These are phyloP conservation scores for Globisporangium radiosum DNA, from an alignment of 352 stramenopile species.

Conservation along the genomic window DNA sequence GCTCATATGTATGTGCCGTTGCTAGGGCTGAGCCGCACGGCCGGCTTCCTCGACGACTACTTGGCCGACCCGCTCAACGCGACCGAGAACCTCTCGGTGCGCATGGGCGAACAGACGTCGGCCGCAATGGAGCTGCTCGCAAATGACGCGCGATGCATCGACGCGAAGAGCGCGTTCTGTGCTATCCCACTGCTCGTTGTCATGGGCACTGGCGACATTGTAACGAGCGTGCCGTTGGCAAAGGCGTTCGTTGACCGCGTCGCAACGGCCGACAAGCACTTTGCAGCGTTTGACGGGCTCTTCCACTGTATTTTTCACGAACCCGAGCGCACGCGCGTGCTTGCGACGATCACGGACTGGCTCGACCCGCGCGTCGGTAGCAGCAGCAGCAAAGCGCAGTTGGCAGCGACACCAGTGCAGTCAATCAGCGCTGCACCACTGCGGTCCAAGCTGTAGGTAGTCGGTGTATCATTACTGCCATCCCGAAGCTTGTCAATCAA, in stretches of 20 bases:
- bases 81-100: constrained; percentile 32
- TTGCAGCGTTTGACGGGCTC: constrained; percentile 23
- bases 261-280: constrained; percentile 23
- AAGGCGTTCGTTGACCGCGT: constrained; percentile 20
- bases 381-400: not conserved
- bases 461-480: too few relatives aligned
- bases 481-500: too few relatives aligned
- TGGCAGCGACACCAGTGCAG: not conserved
- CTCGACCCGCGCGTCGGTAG: not conserved
- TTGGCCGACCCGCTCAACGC: constrained; percentile 46
- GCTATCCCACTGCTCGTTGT: constrained; percentile 23
- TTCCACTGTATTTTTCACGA: constrained; percentile 35
- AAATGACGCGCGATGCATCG: constrained; percentile 6
- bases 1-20: too few relatives aligned
- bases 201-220: constrained; percentile 23
- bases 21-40: constrained; percentile 25
- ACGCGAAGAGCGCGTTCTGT: constrained; percentile 18
- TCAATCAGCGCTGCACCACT: not conserved
- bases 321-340: constrained; percentile 18
- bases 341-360: constrained; percentile 12
- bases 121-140: constrained; percentile 18
- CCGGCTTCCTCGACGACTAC: constrained; percentile 44
- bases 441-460: not conserved
- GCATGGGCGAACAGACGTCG: constrained; percentile 27
- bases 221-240: constrained; percentile 20